Conservation (phyloP, 2,329 filamentous ascomycete species). For the Microdochium paspali region DNA sequence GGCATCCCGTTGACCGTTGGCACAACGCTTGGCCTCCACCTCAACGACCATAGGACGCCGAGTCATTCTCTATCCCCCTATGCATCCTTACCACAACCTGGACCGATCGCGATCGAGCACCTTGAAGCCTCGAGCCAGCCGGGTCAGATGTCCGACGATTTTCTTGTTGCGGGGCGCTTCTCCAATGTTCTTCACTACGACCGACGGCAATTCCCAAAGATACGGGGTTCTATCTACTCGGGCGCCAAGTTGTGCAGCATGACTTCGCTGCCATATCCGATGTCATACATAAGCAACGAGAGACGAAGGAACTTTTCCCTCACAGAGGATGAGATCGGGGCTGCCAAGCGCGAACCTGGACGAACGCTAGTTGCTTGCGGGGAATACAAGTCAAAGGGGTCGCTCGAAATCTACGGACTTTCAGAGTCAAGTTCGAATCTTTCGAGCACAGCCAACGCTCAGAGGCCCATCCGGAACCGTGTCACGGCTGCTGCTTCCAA, state of each 20-base stretch:
- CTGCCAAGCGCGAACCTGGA: constrained; percentile 39
- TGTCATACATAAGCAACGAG: constrained; percentile 53
- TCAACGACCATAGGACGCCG: constrained; percentile 63
- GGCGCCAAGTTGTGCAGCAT: constrained; percentile 71
- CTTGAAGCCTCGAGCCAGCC: constrained; percentile 46
- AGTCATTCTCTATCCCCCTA: constrained; percentile 39
- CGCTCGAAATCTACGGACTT: constrained; percentile 75
- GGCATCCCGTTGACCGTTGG: constrained; percentile 72
- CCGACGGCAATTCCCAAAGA: constrained; percentile 70
- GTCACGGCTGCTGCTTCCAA: constrained; percentile 76
- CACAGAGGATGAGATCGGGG: constrained; percentile 41
- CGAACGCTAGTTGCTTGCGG: constrained; percentile 73
- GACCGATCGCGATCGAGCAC: constrained; percentile 75
- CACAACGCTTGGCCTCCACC: constrained; percentile 70
- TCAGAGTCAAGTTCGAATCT: constrained; percentile 9
- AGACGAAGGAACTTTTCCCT: constrained; percentile 44
- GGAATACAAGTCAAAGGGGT: constrained; percentile 86
- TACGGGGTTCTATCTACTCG: constrained; percentile 73
- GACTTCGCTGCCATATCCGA: constrained; percentile 58
- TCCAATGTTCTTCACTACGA: constrained; percentile 86
- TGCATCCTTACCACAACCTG: constrained; percentile 68
- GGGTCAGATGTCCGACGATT: constrained; percentile 59
- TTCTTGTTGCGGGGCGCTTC: constrained; percentile 84
- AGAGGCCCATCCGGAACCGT: constrained; percentile 57
- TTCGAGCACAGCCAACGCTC: neutral